These are phyloP conservation scores for Spathaspora arborariae DNA, from an alignment of 805 yeast genomes.

Conservation along the genomic window DNA sequence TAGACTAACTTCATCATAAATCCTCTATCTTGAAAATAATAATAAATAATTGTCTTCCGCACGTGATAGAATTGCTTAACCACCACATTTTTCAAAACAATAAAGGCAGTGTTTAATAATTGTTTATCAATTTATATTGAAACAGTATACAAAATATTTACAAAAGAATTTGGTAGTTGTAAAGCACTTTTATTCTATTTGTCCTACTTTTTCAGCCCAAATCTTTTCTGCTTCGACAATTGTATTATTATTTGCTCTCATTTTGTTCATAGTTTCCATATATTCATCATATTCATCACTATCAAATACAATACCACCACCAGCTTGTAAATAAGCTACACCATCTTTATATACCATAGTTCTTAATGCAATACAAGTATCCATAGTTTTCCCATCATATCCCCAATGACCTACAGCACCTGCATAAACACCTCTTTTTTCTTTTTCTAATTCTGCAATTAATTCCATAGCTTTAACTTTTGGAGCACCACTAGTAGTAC, in stretches of 20 bases:
- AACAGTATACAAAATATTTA: too few species aligned
- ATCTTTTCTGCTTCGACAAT: slow-evolving; percentile 87
- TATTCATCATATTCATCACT: slow-evolving; percentile 95
- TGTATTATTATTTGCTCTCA: slow-evolving; percentile 88
- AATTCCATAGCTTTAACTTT: slow-evolving; percentile 96
- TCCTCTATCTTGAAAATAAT: too few species aligned
- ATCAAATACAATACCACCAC: slow-evolving; percentile 97
- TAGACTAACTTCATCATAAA: too few species aligned
- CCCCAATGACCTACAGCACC: slow-evolving; percentile 99
- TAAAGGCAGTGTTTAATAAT: too few species aligned
- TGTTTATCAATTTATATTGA: too few species aligned
- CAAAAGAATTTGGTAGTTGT: neutral
- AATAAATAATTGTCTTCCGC: neutral
- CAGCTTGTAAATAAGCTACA: slow-evolving; percentile 91
- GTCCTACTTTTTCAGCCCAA: slow-evolving; percentile 52
- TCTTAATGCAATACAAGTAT: slow-evolving; percentile 95
- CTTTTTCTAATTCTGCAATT: slow-evolving; percentile 83
- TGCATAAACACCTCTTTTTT: slow-evolving; percentile 94
- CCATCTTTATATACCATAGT: slow-evolving; percentile 95
- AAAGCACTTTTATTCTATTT: neutral
- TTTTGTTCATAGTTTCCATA: slow-evolving; percentile 94
- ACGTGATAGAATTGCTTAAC: neutral
- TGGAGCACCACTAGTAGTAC: slow-evolving; percentile 98
- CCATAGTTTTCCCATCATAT: slow-evolving; percentile 91
- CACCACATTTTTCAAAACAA: neutral